Evolutionary conservation across 345 rosid genomes (phyloP), one percentile per base, ranked within the genome.

Genomic region (Laguncularia racemosa): DNA sequence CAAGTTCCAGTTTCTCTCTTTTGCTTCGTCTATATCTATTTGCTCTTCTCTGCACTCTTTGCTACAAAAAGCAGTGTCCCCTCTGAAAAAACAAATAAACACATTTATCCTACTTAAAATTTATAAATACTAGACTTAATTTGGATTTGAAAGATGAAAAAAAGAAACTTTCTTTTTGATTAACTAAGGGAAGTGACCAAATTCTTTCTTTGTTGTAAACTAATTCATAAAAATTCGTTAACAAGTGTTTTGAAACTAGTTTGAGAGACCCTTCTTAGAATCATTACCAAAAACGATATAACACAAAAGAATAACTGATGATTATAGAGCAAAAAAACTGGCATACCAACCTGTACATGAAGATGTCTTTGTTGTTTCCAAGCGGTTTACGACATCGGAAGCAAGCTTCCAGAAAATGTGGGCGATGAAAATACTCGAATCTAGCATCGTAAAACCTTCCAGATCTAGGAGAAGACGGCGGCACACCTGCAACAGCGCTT

Each of bases 341-440:
- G 15, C 16, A 38, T 2, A 16, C 76, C 26, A 20, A 88, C 96
- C 92, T 85, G 74, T 88, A 88, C 96, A 84, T 88, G 53, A 63
- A 88, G 81, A 88, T 88, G 76, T 88, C 96, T 60, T 68, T 75
- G 84, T 83, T 81, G 57, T 63, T 73, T 43, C 87, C 82, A 9
- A 88, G 81, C 1, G 77, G 84, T 45, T 83, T 88, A 76, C 79
- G 83, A 72, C 96, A 88, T 46, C 65, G 79, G 61, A 68, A 77
- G 72, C 96, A 88, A n/a, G 88, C 58, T 50, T 81, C 89, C 70
- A 88, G 44, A 79, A 81, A 88, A 67, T 83, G 73, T 62, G 88
- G 83, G 2, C 60, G 89, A 7, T 75, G 85, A 17, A 4, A 4
- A 33, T 74, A 78, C 44, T 85, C 89, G 52, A 48, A 78, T 71